These are phyloP conservation scores for Helianthus tuberosus DNA, from an alignment of 129 eudicot species.

Conservation along the genomic window DNA sequence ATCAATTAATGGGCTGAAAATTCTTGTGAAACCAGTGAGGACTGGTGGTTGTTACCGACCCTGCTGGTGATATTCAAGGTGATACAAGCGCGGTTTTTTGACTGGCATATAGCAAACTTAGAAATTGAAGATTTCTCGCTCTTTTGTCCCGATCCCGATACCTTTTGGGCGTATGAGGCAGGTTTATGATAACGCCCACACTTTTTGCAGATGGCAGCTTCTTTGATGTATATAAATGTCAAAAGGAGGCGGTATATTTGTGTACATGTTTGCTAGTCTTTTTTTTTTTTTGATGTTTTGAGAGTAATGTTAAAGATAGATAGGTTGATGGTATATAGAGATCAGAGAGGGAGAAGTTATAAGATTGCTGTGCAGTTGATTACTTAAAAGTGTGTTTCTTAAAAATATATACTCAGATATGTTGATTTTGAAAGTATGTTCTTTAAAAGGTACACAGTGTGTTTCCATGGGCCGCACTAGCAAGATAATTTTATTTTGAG, in stretches of 20 bases:
- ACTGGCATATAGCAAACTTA: conserved; percentile 90
- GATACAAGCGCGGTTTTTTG: conserved; percentile 82
- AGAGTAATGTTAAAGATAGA: conserved; percentile 28
- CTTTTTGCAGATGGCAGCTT: conserved; percentile 32
- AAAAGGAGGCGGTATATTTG: conserved; percentile 40
- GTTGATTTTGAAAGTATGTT: not conserved
- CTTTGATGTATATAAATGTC: conserved; percentile 47
- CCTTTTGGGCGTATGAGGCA: conserved; percentile 91
- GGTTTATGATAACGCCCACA: conserved; percentile 42
- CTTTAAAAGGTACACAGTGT: no score
- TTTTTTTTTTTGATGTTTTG: conserved; percentile 16
- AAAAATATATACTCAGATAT: not conserved
- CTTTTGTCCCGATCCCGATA: conserved; percentile 83
- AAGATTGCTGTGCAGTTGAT: not conserved
- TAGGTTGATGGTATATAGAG: conserved; percentile 33
- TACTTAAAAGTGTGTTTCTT: not conserved
- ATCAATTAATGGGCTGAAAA: not conserved
- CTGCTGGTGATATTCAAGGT: conserved; percentile 66
- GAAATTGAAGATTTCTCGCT: conserved; percentile 87
- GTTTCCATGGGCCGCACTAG: no score
- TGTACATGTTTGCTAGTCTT: conserved; percentile 30
- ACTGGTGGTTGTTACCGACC: conserved; percentile 88
- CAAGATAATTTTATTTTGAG: no score
- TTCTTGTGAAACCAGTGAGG: conserved; percentile 52
- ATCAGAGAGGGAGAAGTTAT: not conserved